phyloP scores from a whole-genome alignment of 495 filamentous ascomycete genomes.

The Neurospora africana region DNA sequence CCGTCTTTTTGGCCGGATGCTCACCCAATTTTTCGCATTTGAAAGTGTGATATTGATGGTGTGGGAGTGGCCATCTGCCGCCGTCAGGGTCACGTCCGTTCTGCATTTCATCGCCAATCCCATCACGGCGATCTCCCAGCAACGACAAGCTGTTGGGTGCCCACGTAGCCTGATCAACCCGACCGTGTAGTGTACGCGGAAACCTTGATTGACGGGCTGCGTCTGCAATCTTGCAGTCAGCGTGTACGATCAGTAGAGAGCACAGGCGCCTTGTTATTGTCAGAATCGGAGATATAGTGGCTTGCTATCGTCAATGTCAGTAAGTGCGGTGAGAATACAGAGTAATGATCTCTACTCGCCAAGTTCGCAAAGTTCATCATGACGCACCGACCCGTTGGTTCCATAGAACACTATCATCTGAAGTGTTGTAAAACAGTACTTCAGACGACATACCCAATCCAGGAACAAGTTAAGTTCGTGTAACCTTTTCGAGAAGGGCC shows the following conservation, averaged over 20 bases:
- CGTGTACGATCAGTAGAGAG: not conserved
- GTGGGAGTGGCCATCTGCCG: not conserved
- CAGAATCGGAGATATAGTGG: too few relatives aligned
- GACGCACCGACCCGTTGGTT: not conserved
- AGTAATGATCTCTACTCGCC: not conserved
- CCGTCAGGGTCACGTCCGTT: not conserved
- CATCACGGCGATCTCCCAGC: not conserved
- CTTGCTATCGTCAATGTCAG: not conserved
- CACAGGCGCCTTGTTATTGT: not conserved
- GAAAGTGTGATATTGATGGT: not conserved
- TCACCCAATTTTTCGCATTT: not conserved
- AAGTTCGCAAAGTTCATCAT: not conserved
- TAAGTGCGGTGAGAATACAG: not conserved
- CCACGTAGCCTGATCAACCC: not conserved
- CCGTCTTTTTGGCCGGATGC: not conserved
- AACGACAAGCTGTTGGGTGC: not conserved
- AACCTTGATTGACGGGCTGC: not conserved
- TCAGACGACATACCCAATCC: conserved; percentile 3
- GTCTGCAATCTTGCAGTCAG: not conserved
- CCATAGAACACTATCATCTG: not conserved
- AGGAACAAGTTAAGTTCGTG: conserved; percentile 9
- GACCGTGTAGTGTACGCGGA: not conserved
- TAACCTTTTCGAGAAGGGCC: not conserved
- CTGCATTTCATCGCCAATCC: not conserved
- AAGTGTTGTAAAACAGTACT: not conserved